A percentile compares a stretch with the other conserved stretches of the same genome.
Evolutionary conservation across 129 eudicot species (phyloP).

Genomic region (Flaveria robusta): DNA sequence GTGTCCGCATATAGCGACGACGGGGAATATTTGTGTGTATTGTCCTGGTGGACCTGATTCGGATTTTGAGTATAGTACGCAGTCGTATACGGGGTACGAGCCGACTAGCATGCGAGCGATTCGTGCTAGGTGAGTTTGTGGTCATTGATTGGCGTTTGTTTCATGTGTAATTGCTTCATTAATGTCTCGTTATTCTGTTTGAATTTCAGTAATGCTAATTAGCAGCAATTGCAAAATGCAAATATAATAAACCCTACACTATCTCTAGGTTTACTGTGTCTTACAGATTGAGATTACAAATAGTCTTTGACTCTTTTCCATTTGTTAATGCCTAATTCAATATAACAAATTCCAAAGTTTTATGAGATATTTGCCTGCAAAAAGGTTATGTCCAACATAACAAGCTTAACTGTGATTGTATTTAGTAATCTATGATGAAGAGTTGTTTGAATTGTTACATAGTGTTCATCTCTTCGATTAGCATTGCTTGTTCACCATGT

Average conservation of each 20-base stretch:
- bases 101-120: slow-evolving; percentile 99
- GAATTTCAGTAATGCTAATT: neutral
- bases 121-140: slow-evolving; percentile 71
- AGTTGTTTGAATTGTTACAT: neutral
- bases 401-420: no score
- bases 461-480: neutral
- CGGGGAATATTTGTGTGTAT: slow-evolving; percentile 93
- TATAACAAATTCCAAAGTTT: neutral
- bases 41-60: slow-evolving; percentile 99
- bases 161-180: neutral
- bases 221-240: no score
- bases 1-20: slow-evolving; percentile 94
- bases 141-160: neutral
- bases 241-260: no score
- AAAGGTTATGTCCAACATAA: no score
- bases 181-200: neutral
- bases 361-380: neutral
- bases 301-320: no score
- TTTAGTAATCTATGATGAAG: neutral
- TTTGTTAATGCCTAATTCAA: neutral
- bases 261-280: neutral
- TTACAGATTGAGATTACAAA: neutral
- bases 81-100: slow-evolving; percentile 92
- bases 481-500: no score
- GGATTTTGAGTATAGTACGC: slow-evolving; percentile 97